Evolutionary conservation across 2,329 filamentous ascomycete genomes (phyloP).

Genomic region (Curvularia verruculosa): DNA sequence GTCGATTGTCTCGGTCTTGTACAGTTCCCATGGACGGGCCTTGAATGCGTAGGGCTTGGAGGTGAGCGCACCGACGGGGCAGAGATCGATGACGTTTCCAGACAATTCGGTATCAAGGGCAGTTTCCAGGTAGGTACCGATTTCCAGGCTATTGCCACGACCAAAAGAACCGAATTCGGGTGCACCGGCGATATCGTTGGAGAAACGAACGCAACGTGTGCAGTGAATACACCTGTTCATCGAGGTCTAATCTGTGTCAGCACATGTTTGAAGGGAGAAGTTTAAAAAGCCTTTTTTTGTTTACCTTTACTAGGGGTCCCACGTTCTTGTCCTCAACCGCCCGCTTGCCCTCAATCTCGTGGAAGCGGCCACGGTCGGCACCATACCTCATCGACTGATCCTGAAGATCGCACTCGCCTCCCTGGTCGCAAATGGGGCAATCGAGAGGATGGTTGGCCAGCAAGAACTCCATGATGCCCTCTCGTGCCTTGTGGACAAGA

Average conservation of each 20-base stretch:
- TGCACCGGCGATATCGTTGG: conserved; percentile 95
- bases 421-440: conserved; percentile 97
- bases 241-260: conserved; percentile 68
- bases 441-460: conserved; percentile 95
- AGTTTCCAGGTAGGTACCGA: conserved; percentile 95
- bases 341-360: conserved; percentile 94
- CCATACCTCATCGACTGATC: conserved; percentile 99
- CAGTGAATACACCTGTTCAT: conserved; percentile 99
- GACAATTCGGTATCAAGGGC: conserved; percentile 94
- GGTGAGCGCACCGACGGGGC: conserved; percentile 93
- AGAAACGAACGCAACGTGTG: conserved; percentile 95
- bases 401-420: conserved; percentile 98
- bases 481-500: conserved; percentile 93
- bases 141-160: conserved; percentile 96
- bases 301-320: conserved; percentile 85
- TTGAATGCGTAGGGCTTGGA: conserved; percentile 99
- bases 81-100: conserved; percentile 96
- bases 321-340: conserved; percentile 99
- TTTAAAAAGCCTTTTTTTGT: not conserved
- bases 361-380: conserved; percentile 92
- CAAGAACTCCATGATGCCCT: conserved; percentile 99
- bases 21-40: conserved; percentile 94
- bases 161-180: conserved; percentile 93
- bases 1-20: conserved; percentile 94
- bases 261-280: not conserved